Evolutionary conservation across 2,329 filamentous ascomycete genomes (phyloP).

Genomic region (Talaromyces albobiverticillius): DNA sequence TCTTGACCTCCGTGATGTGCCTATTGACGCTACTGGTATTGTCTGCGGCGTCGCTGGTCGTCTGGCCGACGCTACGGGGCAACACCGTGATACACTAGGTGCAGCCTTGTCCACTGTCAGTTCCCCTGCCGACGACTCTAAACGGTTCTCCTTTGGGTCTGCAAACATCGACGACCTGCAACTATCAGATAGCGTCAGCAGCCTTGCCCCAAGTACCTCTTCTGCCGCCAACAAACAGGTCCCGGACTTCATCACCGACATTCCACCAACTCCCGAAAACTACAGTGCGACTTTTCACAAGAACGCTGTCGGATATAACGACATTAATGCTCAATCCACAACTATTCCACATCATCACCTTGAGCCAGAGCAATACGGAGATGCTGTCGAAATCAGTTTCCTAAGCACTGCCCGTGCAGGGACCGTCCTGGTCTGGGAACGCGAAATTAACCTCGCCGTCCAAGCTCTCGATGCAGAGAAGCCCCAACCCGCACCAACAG

Average conservation of each 20-base stretch:
- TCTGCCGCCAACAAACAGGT: conserved; percentile 5
- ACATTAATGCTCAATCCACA: background rate
- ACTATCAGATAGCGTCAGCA: conserved; percentile 15
- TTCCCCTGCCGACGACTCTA: conserved; percentile 15
- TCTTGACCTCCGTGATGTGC: conserved; percentile 75
- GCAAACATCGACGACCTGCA: conserved; percentile 17
- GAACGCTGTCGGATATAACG: conserved; percentile 2
- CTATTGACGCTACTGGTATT: conserved; percentile 87
- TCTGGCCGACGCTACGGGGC: conserved; percentile 67
- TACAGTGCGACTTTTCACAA: conserved; percentile 1
- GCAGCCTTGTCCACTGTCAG: conserved; percentile 21
- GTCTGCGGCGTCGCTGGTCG: conserved; percentile 89
- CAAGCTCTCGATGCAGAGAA: conserved; percentile 57
- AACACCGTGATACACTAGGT: conserved; percentile 35
- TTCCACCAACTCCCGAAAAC: background rate
- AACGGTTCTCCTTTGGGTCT: conserved; percentile 18
- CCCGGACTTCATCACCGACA: conserved; percentile 1
- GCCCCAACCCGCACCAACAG: conserved; percentile 1
- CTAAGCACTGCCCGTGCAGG: conserved; percentile 84
- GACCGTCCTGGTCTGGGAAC: conserved; percentile 77
- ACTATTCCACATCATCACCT: conserved; percentile 26
- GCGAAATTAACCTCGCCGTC: conserved; percentile 71
- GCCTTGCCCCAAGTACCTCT: conserved; percentile 13
- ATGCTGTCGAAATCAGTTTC: conserved; percentile 76
- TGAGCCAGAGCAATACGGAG: conserved; percentile 28